Conservation (phyloP, 2,329 filamentous ascomycete species). For the Cadophora sp. region DNA sequence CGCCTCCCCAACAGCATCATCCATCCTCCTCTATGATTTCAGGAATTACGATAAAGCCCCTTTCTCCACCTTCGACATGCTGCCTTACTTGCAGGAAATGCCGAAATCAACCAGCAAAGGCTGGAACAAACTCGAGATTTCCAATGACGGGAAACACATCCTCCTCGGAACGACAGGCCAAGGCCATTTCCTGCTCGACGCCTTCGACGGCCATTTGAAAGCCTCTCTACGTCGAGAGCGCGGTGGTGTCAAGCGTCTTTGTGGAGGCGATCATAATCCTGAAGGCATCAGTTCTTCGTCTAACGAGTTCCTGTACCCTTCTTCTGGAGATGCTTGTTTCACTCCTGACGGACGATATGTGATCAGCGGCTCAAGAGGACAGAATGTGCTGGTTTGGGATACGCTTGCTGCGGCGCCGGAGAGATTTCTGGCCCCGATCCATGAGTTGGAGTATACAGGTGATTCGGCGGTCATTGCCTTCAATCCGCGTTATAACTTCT, state of each 20-base stretch:
- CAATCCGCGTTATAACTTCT: slow-evolving; percentile 90
- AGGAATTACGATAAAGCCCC: slow-evolving; percentile 93
- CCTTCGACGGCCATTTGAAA: slow-evolving; percentile 82
- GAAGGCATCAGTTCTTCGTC: slow-evolving; percentile 39
- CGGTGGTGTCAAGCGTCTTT: slow-evolving; percentile 59
- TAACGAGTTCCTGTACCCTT: slow-evolving; percentile 52
- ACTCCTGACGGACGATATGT: slow-evolving; percentile 89
- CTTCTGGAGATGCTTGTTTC: slow-evolving; percentile 84
- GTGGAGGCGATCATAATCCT: slow-evolving; percentile 55
- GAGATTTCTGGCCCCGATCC: slow-evolving; percentile 67
- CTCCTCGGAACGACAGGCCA: slow-evolving; percentile 83
- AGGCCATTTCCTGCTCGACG: slow-evolving; percentile 92
- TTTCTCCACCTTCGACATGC: slow-evolving; percentile 83
- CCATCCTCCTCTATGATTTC: slow-evolving; percentile 88
- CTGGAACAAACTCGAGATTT: slow-evolving; percentile 95
- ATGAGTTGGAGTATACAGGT: slow-evolving; percentile 69
- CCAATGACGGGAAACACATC: slow-evolving; percentile 90
- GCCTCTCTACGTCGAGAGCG: slow-evolving; percentile 70
- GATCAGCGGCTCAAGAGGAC: slow-evolving; percentile 73
- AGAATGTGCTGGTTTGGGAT: slow-evolving; percentile 88
- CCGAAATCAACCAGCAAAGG: slow-evolving; percentile 60
- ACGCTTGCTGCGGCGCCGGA: slow-evolving; percentile 62
- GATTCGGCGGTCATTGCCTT: slow-evolving; percentile 80
- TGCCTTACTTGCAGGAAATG: slow-evolving; percentile 60
- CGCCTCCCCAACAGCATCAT: slow-evolving; percentile 79